Conservation (phyloP, 169 alveolate genomes). For the Plasmodium adleri region DNA sequence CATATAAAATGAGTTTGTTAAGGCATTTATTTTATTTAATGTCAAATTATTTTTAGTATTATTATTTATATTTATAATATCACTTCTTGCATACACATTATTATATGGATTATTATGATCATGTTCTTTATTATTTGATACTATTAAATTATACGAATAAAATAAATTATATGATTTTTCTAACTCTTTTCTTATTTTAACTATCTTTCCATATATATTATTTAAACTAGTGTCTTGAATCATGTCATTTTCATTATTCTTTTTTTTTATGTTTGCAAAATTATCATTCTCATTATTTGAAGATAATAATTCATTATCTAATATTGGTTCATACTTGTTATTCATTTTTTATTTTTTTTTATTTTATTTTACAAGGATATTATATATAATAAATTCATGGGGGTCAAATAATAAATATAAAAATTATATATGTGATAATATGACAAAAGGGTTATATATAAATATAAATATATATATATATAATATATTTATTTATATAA, state of each 20-base stretch:
- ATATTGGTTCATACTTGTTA: constrained; percentile 28
- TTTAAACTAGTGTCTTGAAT: constrained; percentile 2
- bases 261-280: not conserved
- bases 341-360: constrained; percentile 18
- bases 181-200: constrained; percentile 63
- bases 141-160: constrained; percentile 59
- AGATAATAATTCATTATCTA: constrained; percentile 7
- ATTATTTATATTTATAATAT: constrained; percentile 5
- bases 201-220: constrained; percentile 53
- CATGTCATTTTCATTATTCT: not conserved
- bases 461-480: too few relatives aligned
- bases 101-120: not conserved
- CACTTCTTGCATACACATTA: constrained; percentile 34
- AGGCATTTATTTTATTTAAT: constrained; percentile 64
- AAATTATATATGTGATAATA: too few relatives aligned
- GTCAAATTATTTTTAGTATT: constrained; percentile 55
- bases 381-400: too few relatives aligned
- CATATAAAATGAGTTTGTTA: constrained; percentile 69
- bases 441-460: too few relatives aligned
- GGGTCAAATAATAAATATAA: too few relatives aligned
- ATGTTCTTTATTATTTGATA: constrained; percentile 15
- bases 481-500: too few relatives aligned
- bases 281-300: not conserved
- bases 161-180: constrained; percentile 59
- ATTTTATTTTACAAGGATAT: too few relatives aligned